A percentile compares a stretch with the other conserved stretches of the same genome.
Conservation (phyloP, 352 stramenopile genomes). For the Phytophthora melonis region DNA sequence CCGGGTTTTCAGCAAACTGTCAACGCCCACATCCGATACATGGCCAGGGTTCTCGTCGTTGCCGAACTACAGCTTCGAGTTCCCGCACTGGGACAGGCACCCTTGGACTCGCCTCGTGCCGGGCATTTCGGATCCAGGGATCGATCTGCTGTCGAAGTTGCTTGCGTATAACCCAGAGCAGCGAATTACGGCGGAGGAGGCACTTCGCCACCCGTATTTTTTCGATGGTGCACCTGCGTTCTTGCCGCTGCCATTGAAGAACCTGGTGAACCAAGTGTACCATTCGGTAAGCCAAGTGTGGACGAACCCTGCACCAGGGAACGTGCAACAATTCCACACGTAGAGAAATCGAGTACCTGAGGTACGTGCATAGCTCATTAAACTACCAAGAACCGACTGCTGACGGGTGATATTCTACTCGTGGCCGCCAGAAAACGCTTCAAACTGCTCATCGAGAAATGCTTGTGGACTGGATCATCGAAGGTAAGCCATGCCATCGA, state of each 20-base stretch:
- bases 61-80: conserved; percentile 97
- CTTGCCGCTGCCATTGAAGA: conserved; percentile 62
- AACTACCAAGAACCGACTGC: not conserved
- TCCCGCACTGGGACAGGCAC: conserved; percentile 79
- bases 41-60: conserved; percentile 98
- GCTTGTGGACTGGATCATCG: conserved; percentile 94
- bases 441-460: conserved; percentile 88
- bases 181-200: conserved; percentile 84
- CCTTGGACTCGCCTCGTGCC: conserved; percentile 76
- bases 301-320: conserved; percentile 61
- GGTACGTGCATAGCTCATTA: conserved; percentile 36
- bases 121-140: conserved; percentile 71
- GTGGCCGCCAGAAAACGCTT: conserved; percentile 83
- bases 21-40: conserved; percentile 96
- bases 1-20: conserved; percentile 94
- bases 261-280: conserved; percentile 82
- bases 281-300: conserved; percentile 64
- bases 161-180: conserved; percentile 87
- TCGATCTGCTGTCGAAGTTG: conserved; percentile 78
- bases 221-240: conserved; percentile 54
- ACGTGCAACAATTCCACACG: conserved; percentile 82
- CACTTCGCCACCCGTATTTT: conserved; percentile 88
- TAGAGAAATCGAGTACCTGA: conserved; percentile 91
- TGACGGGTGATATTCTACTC: not conserved
- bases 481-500: conserved; percentile 56